phyloP scores from a whole-genome alignment of 106 monocot species.

The Agapanthus africanus region DNA sequence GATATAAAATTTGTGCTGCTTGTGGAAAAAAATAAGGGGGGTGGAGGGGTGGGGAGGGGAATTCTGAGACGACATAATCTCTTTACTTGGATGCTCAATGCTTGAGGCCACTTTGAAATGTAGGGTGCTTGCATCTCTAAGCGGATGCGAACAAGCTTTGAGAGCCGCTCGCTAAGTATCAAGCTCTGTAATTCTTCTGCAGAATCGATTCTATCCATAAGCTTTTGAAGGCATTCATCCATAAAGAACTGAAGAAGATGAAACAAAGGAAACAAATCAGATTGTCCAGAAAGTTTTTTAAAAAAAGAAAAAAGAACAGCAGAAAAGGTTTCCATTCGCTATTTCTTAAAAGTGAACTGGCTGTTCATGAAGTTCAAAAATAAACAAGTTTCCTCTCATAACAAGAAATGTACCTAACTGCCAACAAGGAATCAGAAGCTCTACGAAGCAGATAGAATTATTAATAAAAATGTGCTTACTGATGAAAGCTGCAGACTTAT shows the following conservation, averaged over 20 bases:
- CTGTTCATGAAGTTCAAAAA: too few relatives aligned
- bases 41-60: too few relatives aligned
- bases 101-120: slow-evolving; percentile 93
- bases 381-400: too few relatives aligned
- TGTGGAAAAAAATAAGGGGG: background rate
- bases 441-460: background rate
- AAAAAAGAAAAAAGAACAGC: background rate
- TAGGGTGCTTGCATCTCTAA: slow-evolving; percentile 88
- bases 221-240: slow-evolving; percentile 81
- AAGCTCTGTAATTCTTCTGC: slow-evolving; percentile 45
- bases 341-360: too few relatives aligned
- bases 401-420: too few relatives aligned
- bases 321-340: too few relatives aligned
- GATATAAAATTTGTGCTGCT: background rate
- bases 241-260: slow-evolving; percentile 66
- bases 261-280: background rate
- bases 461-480: background rate
- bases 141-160: slow-evolving; percentile 61
- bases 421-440: background rate
- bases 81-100: slow-evolving; percentile 88
- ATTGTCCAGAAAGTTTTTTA: background rate
- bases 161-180: slow-evolving; percentile 70
- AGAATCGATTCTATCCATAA: slow-evolving; percentile 67
- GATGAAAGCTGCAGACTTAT: background rate
- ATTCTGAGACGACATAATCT: background rate